These are phyloP conservation scores for Debaryomycetaceae sp. DNA, from an alignment of 1,139 yeast species.

Conservation along the genomic window DNA sequence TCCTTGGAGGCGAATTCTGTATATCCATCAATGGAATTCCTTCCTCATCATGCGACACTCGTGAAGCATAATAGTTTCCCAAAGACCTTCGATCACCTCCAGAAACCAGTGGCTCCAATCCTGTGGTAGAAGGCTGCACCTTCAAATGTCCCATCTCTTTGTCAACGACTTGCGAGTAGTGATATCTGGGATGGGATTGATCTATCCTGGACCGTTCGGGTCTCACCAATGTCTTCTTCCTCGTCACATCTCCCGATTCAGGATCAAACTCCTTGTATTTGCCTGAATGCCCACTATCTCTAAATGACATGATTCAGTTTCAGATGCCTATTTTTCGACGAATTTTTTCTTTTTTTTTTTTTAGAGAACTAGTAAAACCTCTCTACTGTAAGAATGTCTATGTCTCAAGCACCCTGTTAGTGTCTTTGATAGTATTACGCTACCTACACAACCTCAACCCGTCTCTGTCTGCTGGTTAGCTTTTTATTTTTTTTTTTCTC, in stretches of 20 bases:
- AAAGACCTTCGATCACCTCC: slow-evolving; percentile 8
- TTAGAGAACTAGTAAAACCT: too few species aligned
- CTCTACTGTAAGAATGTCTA: not conserved
- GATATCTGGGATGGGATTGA: slow-evolving; percentile 70
- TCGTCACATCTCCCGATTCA: slow-evolving; percentile 44
- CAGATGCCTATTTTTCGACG: not conserved
- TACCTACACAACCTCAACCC: too few species aligned
- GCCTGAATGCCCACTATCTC: slow-evolving; percentile 16
- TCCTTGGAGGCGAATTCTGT: slow-evolving; percentile 8
- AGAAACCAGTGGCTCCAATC: slow-evolving; percentile 55
- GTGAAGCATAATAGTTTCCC: slow-evolving; percentile 1
- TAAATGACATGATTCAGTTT: slow-evolving; percentile 6
- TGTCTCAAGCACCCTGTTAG: too few species aligned
- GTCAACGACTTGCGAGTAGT: slow-evolving; percentile 77
- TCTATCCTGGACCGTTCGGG: slow-evolving; percentile 75
- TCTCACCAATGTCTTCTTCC: slow-evolving; percentile 70
- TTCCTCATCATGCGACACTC: slow-evolving; percentile 26
- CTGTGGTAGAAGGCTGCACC: slow-evolving; percentile 72
- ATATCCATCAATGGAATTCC: slow-evolving; percentile 49
- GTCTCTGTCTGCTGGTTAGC: too few species aligned
- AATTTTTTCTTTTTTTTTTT: too few species aligned
- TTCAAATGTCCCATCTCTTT: slow-evolving; percentile 61
- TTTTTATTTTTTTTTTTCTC: too few species aligned
- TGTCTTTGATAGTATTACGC: too few species aligned
- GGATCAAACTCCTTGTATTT: slow-evolving; percentile 46